Evolutionary conservation across 129 eudicot genomes (phyloP).

Genomic region (Oenanthe sinensis): DNA sequence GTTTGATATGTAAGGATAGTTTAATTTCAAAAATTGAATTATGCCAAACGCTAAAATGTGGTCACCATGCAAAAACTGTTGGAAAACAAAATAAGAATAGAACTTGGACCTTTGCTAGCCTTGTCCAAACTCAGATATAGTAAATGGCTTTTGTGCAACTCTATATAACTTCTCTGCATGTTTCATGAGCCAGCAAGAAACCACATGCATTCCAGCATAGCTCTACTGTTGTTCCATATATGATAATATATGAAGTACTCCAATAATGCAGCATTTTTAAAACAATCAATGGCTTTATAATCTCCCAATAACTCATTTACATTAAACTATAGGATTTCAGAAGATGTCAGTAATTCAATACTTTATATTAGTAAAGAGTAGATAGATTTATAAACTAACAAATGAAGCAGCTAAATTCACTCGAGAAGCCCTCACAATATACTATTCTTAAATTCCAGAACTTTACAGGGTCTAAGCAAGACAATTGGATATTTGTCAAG

Average conservation of each 20-base stretch:
- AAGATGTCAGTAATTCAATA: neutral
- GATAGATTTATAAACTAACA: neutral
- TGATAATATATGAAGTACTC: neutral
- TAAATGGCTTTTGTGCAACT: neutral
- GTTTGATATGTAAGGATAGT: too few species aligned
- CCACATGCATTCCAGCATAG: neutral
- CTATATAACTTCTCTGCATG: neutral
- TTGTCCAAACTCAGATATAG: too few species aligned
- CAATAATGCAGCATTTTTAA: neutral
- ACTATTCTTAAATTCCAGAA: neutral
- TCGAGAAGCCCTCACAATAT: neutral
- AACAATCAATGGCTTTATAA: neutral
- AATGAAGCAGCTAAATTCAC: neutral
- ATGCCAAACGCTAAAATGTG: too few species aligned
- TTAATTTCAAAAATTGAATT: too few species aligned
- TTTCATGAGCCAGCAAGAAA: neutral
- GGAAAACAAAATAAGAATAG: too few species aligned
- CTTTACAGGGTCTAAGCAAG: conserved; percentile 5
- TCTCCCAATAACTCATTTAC: neutral
- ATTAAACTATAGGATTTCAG: neutral
- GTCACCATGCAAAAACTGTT: too few species aligned
- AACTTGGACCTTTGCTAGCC: too few species aligned
- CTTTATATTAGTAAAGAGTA: too few species aligned
- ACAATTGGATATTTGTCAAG: neutral
- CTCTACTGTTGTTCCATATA: neutral